These are phyloP conservation scores for Populus pruinosa DNA, from an alignment of 345 rosid species.

Conservation along the genomic window DNA sequence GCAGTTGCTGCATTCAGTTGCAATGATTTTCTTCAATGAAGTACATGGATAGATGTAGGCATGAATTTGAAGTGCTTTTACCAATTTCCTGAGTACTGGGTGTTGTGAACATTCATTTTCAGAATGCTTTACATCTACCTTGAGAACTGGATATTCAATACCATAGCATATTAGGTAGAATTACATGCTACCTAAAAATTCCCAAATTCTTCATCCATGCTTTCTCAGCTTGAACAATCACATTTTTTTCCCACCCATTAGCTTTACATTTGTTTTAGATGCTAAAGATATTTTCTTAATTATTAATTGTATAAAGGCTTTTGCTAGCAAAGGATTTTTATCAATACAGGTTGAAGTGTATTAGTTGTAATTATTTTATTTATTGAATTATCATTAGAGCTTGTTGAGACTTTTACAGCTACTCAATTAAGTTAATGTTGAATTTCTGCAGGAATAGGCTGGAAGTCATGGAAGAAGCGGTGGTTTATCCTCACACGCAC, in stretches of 20 bases:
- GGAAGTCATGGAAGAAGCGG: conserved; percentile 99
- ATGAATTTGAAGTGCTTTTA: not conserved
- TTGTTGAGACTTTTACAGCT: not conserved
- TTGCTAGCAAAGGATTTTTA: not conserved
- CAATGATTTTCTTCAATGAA: not conserved
- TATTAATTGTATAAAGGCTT: not conserved
- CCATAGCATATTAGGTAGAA: not conserved
- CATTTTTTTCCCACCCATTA: not conserved
- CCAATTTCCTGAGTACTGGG: not conserved
- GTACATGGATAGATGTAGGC: not conserved
- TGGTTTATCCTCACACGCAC: conserved; percentile 97
- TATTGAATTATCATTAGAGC: not conserved
- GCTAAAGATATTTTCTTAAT: not conserved
- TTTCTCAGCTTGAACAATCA: not conserved
- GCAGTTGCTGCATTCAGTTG: not conserved
- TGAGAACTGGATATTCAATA: not conserved
- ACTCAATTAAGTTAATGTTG: conserved; percentile 2
- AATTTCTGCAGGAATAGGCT: conserved; percentile 76
- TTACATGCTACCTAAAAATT: not conserved
- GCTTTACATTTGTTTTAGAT: not conserved
- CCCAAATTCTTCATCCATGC: not conserved
- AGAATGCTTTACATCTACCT: not conserved
- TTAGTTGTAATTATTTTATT: not conserved
- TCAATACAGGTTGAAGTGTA: not conserved
- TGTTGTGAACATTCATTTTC: not conserved